Base-by-base conservation (phyloP, 768 basidiomycete species). In the Pleurotus tuber-regium region DNA sequence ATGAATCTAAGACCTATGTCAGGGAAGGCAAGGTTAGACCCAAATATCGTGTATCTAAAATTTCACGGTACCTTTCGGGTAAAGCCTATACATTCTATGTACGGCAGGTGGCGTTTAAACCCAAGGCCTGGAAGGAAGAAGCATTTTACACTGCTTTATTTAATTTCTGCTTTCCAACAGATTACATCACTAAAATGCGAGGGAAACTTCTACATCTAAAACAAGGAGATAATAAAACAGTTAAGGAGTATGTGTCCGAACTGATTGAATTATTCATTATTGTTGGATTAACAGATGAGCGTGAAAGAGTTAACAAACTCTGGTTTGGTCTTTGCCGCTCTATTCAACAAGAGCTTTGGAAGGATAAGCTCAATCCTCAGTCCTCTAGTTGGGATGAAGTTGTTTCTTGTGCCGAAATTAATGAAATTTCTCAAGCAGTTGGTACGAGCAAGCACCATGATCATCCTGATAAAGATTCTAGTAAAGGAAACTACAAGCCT, bases 91-190 rank as follows among this genome's bases (percentile, higher is more conserved):
- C 68, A 10, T 71, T 68, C 33, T 74, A 71, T 35, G 57, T 61
- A 1, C 54, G 60, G n/a, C 57, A 63, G 11, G 66, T 73, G 0
- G 55, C 69, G 0, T 43, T 52, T 1, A 60, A 62, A 4, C 50
- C 59, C 0, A 50, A 62, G 2, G 30, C 58, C 0, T 74, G 70
- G 69, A 53, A 24, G 0, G 25, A 73, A 0, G 28, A 55, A 8
- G 21, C 59, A 1, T 72, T 73, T 51, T 71, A 70, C 46, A 19
- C 49, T 2, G 64, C 60, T 24, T 12, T 74, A n/a, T 72, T 70
- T 48, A 59, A 72, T 18, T 68, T 68, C 21, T 70, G 71, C 25
- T 74, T 74, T 57, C 71, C 71, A 0, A 42, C 62, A 0, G 57
- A 69, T 30, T 72, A 46, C 12, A 19, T 46, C n/a, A n/a, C 43